Conservation (phyloP, 352 stramenopile species). For the Phytophthora vignae region DNA sequence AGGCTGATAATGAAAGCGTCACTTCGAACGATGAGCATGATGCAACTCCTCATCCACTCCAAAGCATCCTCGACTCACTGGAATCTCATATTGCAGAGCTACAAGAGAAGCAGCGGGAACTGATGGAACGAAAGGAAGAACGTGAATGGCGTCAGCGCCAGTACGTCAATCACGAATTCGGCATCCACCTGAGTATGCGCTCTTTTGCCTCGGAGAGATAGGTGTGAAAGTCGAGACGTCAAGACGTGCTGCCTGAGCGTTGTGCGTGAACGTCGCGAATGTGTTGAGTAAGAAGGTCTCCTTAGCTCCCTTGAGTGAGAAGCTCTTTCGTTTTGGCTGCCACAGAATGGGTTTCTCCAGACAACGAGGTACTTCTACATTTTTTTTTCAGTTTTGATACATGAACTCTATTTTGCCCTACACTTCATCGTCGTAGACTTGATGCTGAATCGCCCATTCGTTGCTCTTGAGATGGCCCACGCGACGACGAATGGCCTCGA, state of each 20-base stretch:
- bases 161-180: constrained; percentile 21
- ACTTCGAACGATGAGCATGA: constrained; percentile 36
- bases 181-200: constrained; percentile 13
- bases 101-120: constrained; percentile 47
- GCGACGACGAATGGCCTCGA: constrained; percentile 39
- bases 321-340: constrained; percentile 13
- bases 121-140: constrained; percentile 66
- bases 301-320: background rate
- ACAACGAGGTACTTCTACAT: constrained; percentile 1
- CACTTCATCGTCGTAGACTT: constrained; percentile 88
- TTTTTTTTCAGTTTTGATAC: constrained; percentile 11
- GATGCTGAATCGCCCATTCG: constrained; percentile 64
- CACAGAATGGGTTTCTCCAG: constrained; percentile 14
- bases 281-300: background rate
- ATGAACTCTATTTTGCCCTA: constrained; percentile 39
- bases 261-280: constrained; percentile 1
- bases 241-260: background rate
- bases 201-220: constrained; percentile 18
- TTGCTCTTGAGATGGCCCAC: constrained; percentile 69
- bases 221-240: background rate
- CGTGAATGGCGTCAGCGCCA: constrained; percentile 42
- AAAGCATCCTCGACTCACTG: constrained; percentile 44
- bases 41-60: constrained; percentile 29
- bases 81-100: constrained; percentile 53
- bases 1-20: constrained; percentile 23